phyloP scores from a whole-genome alignment of 352 stramenopile species.

The Phytophthora agathidicida region DNA sequence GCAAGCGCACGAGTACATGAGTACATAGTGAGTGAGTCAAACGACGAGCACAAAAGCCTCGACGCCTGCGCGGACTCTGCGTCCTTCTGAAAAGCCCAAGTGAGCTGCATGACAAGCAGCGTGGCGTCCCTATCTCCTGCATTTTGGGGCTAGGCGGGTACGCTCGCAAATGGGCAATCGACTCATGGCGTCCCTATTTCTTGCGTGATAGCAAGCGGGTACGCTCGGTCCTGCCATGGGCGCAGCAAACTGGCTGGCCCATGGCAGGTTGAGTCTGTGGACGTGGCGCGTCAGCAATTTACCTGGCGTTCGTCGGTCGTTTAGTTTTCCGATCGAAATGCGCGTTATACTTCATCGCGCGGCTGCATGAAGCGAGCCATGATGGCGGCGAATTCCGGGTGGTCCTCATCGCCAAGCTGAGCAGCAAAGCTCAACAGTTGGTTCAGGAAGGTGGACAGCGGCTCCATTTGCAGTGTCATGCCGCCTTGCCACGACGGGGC shows the following conservation, averaged over 20 bases:
- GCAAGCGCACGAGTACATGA: not conserved
- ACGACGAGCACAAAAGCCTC: constrained; percentile 29
- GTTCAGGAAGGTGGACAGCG: constrained; percentile 39
- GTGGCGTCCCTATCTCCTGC: constrained; percentile 37
- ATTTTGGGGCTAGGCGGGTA: constrained; percentile 28
- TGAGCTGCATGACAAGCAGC: constrained; percentile 35
- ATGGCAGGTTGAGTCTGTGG: constrained; percentile 14
- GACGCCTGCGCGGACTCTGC: constrained; percentile 28
- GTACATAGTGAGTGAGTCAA: constrained; percentile 12
- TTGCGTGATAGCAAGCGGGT: constrained; percentile 27
- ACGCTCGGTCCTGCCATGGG: constrained; percentile 14
- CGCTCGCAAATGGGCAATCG: constrained; percentile 27
- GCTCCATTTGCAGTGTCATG: constrained; percentile 39
- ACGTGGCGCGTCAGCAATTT: constrained; percentile 26
- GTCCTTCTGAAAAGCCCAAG: constrained; percentile 16
- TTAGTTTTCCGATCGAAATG: not conserved
- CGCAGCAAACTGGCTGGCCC: not conserved
- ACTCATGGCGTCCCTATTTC: constrained; percentile 33
- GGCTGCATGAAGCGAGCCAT: constrained; percentile 38
- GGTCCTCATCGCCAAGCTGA: constrained; percentile 27
- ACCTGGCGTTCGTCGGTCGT: constrained; percentile 29
- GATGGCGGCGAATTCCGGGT: constrained; percentile 35
- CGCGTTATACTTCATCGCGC: constrained; percentile 26
- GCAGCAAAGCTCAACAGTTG: constrained; percentile 34
- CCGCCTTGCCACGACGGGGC: constrained; percentile 39